Percentiles rank a stretch among this genome's conserved stretches.
phyloP scores from a whole-genome alignment of 805 yeast species.

The Metschnikowia gruessii region DNA sequence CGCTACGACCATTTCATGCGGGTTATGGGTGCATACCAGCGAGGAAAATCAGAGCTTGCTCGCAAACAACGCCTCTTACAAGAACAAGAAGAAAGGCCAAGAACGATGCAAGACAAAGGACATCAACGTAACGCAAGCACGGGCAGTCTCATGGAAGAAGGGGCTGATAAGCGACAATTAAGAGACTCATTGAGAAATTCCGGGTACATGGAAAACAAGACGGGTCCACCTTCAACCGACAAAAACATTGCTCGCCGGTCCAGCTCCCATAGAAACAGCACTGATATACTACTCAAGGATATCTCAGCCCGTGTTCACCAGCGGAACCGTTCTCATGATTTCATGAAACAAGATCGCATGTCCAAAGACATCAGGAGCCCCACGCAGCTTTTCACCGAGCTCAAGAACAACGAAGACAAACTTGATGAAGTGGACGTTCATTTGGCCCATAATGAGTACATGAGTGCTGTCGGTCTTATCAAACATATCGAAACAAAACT shows the following conservation, averaged over 20 bases:
- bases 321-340: conserved; percentile 52
- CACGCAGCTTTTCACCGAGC: conserved; percentile 38
- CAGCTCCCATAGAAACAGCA: conserved; percentile 27
- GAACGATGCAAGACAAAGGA: conserved; percentile 10
- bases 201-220: conserved; percentile 39
- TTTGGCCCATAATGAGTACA: conserved; percentile 58
- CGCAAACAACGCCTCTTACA: conserved; percentile 31
- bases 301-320: conserved; percentile 61
- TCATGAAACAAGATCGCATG: conserved; percentile 19
- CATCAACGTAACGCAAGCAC: conserved; percentile 11
- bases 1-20: conserved; percentile 53
- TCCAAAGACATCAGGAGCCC: conserved; percentile 11
- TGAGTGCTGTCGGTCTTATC: conserved; percentile 42
- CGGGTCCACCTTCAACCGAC: conserved; percentile 12
- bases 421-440: conserved; percentile 69
- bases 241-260: conserved; percentile 11
- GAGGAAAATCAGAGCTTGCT: conserved; percentile 54
- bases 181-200: conserved; percentile 50
- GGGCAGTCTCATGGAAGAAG: conserved; percentile 21
- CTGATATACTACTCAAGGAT: conserved; percentile 51
- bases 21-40: conserved; percentile 53
- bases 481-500: conserved; percentile 37
- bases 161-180: conserved; percentile 37
- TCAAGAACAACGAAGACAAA: conserved; percentile 55
- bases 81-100: conserved; percentile 11